Conservation (phyloP, 164 flowering plant genomes). For the Chimonanthus praecox region DNA sequence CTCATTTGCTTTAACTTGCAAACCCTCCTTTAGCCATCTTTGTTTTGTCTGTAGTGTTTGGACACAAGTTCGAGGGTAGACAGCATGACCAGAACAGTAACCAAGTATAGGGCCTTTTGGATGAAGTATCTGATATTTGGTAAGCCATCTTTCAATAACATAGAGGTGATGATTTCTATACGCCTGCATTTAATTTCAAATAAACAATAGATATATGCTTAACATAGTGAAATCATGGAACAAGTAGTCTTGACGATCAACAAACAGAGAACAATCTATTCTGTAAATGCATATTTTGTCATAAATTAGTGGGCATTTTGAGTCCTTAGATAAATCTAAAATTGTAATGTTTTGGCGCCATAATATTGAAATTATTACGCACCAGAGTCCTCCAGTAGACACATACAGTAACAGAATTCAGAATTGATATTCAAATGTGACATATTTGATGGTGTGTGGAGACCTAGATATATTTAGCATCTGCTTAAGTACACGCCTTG, state of each 20-base stretch:
- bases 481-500: background rate
- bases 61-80: slow-evolving; percentile 84
- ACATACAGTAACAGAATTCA: background rate
- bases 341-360: background rate
- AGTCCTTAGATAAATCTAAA: background rate
- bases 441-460: background rate
- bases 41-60: slow-evolving; percentile 71
- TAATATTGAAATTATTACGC: background rate
- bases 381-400: background rate
- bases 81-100: slow-evolving; percentile 83
- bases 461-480: background rate
- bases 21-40: slow-evolving; percentile 86
- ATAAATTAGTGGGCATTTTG: background rate
- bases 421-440: background rate
- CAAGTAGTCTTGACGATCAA: slow-evolving; percentile 4
- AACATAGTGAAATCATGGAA: slow-evolving; percentile 3
- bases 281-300: background rate
- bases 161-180: slow-evolving; percentile 74
- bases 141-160: slow-evolving; percentile 93
- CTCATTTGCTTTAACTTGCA: slow-evolving; percentile 70
- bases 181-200: slow-evolving; percentile 50
- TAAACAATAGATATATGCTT: background rate
- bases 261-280: slow-evolving; percentile 1
- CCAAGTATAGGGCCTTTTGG: slow-evolving; percentile 92
- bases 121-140: slow-evolving; percentile 71